A percentile compares a stretch with the other conserved stretches of the same genome.
Conservation (phyloP, 257 asterid species). For the Gentiana straminea region DNA sequence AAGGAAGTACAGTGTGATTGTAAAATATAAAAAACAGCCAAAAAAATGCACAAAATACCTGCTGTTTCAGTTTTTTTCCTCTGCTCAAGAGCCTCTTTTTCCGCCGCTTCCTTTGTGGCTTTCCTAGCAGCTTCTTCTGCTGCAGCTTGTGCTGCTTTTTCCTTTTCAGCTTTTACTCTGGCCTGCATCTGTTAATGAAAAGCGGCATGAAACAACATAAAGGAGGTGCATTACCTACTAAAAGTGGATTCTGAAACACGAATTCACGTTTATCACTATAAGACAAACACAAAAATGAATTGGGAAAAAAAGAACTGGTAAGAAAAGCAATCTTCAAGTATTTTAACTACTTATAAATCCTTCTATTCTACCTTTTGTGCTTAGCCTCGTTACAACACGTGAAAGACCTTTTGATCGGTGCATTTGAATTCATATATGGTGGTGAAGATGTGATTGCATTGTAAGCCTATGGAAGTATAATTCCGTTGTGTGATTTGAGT, state of each 20-base stretch:
- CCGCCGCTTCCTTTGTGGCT: conserved; percentile 43
- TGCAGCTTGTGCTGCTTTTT: conserved; percentile 48
- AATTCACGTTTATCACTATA: neutral
- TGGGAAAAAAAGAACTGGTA: too few relatives aligned
- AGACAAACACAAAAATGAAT: neutral
- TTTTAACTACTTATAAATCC: too few relatives aligned
- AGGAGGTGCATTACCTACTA: neutral
- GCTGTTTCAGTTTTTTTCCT: conserved; percentile 20
- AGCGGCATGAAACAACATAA: neutral
- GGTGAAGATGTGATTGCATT: too few relatives aligned
- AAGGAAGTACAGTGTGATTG: neutral
- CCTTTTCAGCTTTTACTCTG: conserved; percentile 53
- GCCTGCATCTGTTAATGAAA: conserved; percentile 36
- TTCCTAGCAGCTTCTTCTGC: conserved; percentile 48
- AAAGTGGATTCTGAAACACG: neutral
- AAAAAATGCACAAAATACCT: conserved; percentile 25
- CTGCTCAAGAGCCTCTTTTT: conserved; percentile 30
- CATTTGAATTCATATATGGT: too few relatives aligned
- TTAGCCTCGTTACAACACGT: too few relatives aligned
- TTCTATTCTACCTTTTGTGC: too few relatives aligned
- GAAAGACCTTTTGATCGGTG: too few relatives aligned
- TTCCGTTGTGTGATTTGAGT: too few relatives aligned
- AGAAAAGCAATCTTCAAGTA: too few relatives aligned
- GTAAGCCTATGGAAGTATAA: too few relatives aligned
- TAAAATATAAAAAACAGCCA: neutral